Conservation (phyloP, 2,329 filamentous ascomycete genomes). For the Venturia effusa region DNA sequence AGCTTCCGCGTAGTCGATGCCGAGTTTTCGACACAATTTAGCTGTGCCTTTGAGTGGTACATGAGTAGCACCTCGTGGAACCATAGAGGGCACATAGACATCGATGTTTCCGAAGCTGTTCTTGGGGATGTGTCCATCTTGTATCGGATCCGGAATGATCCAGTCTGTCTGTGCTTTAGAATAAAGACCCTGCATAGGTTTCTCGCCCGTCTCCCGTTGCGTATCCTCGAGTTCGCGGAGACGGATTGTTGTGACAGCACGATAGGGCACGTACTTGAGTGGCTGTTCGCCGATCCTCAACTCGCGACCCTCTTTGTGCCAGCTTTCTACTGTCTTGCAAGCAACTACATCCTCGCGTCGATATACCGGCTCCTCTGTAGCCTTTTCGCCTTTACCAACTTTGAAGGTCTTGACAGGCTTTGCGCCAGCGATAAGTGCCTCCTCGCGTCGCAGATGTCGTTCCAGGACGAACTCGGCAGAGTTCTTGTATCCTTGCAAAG, state of each 20-base stretch:
- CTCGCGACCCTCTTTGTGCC: conserved; percentile 90
- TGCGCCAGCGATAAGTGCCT: conserved; percentile 64
- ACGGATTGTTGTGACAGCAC: conserved; percentile 78
- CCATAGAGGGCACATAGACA: conserved; percentile 88
- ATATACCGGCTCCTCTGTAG: conserved; percentile 71
- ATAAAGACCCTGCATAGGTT: conserved; percentile 79
- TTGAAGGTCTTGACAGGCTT: conserved; percentile 64
- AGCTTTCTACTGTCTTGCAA: conserved; percentile 88
- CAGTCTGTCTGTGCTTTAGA: conserved; percentile 80
- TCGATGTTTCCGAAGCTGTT: conserved; percentile 97
- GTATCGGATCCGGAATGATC: conserved; percentile 84
- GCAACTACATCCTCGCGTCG: conserved; percentile 66
- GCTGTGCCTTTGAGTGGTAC: conserved; percentile 68
- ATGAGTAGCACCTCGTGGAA: conserved; percentile 74
- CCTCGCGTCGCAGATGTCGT: conserved; percentile 81
- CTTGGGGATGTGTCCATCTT: conserved; percentile 78
- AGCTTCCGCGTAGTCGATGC: conserved; percentile 84
- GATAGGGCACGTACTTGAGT: conserved; percentile 78
- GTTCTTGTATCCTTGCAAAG: conserved; percentile 77
- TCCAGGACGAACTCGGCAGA: conserved; percentile 77
- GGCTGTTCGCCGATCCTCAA: conserved; percentile 61
- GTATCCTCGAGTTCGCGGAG: conserved; percentile 83
- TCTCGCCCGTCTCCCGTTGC: conserved; percentile 67
- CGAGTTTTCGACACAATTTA: conserved; percentile 71
- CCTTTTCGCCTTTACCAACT: conserved; percentile 60